Base-by-base conservation (phyloP, 805 yeast species). In the Lachancea sp. region DNA sequence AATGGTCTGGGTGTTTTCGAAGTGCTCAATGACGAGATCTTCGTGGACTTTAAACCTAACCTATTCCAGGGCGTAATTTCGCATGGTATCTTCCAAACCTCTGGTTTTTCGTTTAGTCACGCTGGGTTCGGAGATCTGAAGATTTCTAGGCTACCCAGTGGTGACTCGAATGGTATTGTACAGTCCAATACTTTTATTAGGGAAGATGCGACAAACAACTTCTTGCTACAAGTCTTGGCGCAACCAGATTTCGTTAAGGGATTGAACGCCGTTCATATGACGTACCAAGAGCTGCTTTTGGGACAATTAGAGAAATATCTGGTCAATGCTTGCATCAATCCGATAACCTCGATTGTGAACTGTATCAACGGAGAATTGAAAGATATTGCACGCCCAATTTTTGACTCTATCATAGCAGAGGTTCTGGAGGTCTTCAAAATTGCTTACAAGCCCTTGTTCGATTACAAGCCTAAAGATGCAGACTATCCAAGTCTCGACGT, bases 1-100 rank as follows among this genome's bases (percentile, higher is more conserved):
- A 93, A 93, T 61, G 99, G 99, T 1, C 72, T 89, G 71, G 98
- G 98, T 9, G 81, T 85, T 18, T 68, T 77, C 6, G 85, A 84
- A 10, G 70, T 72, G 35, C 58, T 89, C 29, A 65, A 69, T 13
- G 65, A 69, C 2, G 58, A 65, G 18, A 65, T 79, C 3, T 85
- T 93, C 83, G 79, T 82, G 0, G 53, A 54, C 0, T 36, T 47
- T 0, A 63, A 79, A 44, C 96, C 97, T 2, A 69, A 67, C 7
- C 54, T 90, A 11, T 81, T 72, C 56, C 85, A 80, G 57, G 96
- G 90, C 44, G 80, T 90, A 19, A 83, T 84, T 36, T 77, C 85
- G 3, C 97, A 91, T 62, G 98, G 96, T 11, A 86, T 83, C 0
- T 83, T 75, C 63, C 77, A 78, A 32, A 57, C 62, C 5, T 53